phyloP scores from a whole-genome alignment of 2,329 filamentous ascomycete genomes.

The Ophiostoma fasciatum region DNA sequence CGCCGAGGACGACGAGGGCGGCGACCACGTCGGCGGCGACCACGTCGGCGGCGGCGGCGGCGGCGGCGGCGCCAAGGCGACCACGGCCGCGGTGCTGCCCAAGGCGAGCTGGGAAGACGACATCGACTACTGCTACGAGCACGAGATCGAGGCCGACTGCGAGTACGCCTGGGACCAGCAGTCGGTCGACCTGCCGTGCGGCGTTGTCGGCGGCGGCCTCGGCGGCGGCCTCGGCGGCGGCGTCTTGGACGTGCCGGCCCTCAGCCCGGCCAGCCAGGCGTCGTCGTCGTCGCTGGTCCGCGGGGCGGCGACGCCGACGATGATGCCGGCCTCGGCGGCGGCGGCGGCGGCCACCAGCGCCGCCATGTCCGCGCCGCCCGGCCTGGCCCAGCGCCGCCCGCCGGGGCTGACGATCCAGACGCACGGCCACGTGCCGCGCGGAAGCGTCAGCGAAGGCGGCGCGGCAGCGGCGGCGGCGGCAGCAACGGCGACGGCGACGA shows the following conservation, averaged over 20 bases:
- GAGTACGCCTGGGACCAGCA: constrained; percentile 50
- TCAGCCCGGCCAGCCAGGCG: constrained; percentile 34
- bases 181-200: constrained; percentile 21
- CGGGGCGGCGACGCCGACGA: constrained; percentile 31
- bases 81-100: constrained; percentile 16
- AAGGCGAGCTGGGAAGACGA: constrained; percentile 50
- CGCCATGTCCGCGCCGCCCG: constrained; percentile 1
- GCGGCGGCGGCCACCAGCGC: neutral
- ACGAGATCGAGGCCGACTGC: constrained; percentile 51
- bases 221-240: constrained; percentile 2
- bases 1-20: neutral
- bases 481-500: no score
- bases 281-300: constrained; percentile 25
- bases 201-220: constrained; percentile 14
- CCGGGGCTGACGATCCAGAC: constrained; percentile 10
- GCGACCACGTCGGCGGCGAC: constrained; percentile 13
- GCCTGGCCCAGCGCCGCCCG: constrained; percentile 15
- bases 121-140: constrained; percentile 57
- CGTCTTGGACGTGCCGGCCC: constrained; percentile 28
- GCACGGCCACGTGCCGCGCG: neutral
- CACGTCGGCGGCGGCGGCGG: constrained; percentile 17
- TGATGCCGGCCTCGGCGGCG: neutral
- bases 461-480: no score
- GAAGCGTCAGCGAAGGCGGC: no score
- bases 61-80: no score